Evolutionary conservation across 2,329 filamentous ascomycete species (phyloP).

Genomic region (Metarhizium sp.): DNA sequence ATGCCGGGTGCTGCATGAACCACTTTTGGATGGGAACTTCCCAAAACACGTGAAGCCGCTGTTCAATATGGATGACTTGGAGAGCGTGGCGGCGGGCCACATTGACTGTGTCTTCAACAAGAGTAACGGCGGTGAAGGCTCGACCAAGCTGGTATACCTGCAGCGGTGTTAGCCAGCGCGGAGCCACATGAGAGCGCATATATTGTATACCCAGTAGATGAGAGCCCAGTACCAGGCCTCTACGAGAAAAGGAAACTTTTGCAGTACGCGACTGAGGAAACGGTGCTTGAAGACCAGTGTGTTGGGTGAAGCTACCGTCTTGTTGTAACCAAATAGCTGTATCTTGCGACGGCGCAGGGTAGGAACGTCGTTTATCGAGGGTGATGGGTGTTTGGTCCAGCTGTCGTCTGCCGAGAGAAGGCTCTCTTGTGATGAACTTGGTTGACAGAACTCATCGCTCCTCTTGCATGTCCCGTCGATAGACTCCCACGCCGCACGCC

Average conservation of each 20-base stretch:
- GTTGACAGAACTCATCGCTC: conserved; percentile 18
- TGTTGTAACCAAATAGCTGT: conserved; percentile 21
- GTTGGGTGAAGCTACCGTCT: conserved; percentile 28
- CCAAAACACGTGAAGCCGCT: no score
- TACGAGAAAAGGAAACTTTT: conserved; percentile 60
- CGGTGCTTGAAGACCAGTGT: conserved; percentile 50
- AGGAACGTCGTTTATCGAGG: conserved; percentile 19
- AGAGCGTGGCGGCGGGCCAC: conserved; percentile 20
- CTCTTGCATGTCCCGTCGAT: conserved; percentile 16
- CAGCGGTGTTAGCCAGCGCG: neutral
- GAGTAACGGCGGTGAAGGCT: conserved; percentile 60
- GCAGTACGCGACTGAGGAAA: conserved; percentile 53
- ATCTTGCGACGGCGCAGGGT: conserved; percentile 22
- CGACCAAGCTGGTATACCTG: conserved; percentile 68
- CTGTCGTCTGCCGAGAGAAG: conserved; percentile 10
- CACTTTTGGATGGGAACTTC: no score
- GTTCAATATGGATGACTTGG: no score
- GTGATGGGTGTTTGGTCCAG: conserved; percentile 17
- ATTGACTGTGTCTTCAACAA: conserved; percentile 58
- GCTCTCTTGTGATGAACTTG: conserved; percentile 16
- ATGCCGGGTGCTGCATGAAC: no score
- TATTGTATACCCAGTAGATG: conserved; percentile 9
- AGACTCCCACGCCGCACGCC: conserved; percentile 12
- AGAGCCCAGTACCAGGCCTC: conserved; percentile 65
- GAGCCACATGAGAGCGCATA: neutral